Evolutionary conservation across 768 basidiomycete species (phyloP).

Genomic region (Scleroderma bovista): DNA sequence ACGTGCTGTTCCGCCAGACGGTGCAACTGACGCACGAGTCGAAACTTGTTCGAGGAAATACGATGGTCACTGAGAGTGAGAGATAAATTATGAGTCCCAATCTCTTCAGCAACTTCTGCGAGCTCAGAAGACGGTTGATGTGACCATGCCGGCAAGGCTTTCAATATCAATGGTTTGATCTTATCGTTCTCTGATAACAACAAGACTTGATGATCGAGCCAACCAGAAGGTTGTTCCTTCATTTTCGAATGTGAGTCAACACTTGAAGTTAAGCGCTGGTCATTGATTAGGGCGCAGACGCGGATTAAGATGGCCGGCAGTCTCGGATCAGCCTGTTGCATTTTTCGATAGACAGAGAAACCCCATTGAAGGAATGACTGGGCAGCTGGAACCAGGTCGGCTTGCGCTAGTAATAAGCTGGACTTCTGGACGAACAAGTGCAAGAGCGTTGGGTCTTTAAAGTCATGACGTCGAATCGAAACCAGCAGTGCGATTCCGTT

Average conservation of each 20-base stretch:
- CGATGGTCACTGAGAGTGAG: conserved; percentile 50
- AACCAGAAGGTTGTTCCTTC: conserved; percentile 48
- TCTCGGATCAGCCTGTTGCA: conserved; percentile 39
- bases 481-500: conserved; percentile 74
- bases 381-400: conserved; percentile 60
- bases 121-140: conserved; percentile 49
- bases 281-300: conserved; percentile 56
- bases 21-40: conserved; percentile 61
- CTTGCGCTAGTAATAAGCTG: conserved; percentile 57
- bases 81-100: conserved; percentile 45
- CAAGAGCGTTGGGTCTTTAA: conserved; percentile 55
- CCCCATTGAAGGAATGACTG: conserved; percentile 81
- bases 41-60: conserved; percentile 73
- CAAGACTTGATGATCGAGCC: conserved; percentile 57
- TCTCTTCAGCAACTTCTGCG: conserved; percentile 37
- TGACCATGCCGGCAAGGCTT: conserved; percentile 75
- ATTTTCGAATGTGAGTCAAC: conserved; percentile 27
- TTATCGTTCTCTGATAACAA: conserved; percentile 34
- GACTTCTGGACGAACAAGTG: conserved; percentile 65
- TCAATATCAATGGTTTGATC: conserved; percentile 39
- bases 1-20: conserved; percentile 38
- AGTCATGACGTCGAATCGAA: conserved; percentile 50
- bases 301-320: conserved; percentile 66
- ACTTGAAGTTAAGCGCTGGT: conserved; percentile 36
- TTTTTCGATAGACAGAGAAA: conserved; percentile 45